phyloP scores from a whole-genome alignment of 768 basidiomycete species.

The Collybia sordida region DNA sequence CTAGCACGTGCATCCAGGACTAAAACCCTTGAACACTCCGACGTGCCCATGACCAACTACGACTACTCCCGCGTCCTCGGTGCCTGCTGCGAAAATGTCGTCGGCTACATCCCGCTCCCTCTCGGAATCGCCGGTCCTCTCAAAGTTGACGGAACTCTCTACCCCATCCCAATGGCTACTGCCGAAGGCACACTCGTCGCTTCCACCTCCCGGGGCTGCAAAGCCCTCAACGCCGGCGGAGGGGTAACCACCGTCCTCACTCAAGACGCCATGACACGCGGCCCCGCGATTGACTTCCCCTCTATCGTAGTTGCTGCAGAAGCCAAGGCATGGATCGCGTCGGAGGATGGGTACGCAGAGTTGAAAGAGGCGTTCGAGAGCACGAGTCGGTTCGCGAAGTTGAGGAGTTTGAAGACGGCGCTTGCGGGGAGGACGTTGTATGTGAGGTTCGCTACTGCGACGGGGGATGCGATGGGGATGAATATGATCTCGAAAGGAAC shows the following conservation, averaged over 20 bases:
- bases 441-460: conserved; percentile 90
- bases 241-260: conserved; percentile 94
- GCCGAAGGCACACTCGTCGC: conserved; percentile 99
- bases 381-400: conserved; percentile 88
- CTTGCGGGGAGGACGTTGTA: conserved; percentile 93
- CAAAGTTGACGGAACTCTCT: conserved; percentile 78
- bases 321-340: conserved; percentile 86
- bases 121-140: conserved; percentile 97
- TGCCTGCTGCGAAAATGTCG: conserved; percentile 98
- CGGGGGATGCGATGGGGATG: conserved; percentile 99
- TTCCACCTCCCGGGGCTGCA: conserved; percentile 95
- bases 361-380: conserved; percentile 89
- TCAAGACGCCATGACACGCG: conserved; percentile 95
- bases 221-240: conserved; percentile 94
- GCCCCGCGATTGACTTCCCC: conserved; percentile 97
- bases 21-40: conserved; percentile 79
- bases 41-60: conserved; percentile 81
- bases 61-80: conserved; percentile 94
- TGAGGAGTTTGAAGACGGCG: conserved; percentile 83
- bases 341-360: conserved; percentile 70
- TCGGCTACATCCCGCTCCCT: conserved; percentile 95
- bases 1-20: conserved; percentile 83
- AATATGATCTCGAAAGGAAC: conserved; percentile 99
- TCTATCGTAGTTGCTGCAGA: conserved; percentile 74
- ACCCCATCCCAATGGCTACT: conserved; percentile 98